Base-by-base conservation (phyloP, 345 rosid genomes). In the Lenwebbia sp. region DNA sequence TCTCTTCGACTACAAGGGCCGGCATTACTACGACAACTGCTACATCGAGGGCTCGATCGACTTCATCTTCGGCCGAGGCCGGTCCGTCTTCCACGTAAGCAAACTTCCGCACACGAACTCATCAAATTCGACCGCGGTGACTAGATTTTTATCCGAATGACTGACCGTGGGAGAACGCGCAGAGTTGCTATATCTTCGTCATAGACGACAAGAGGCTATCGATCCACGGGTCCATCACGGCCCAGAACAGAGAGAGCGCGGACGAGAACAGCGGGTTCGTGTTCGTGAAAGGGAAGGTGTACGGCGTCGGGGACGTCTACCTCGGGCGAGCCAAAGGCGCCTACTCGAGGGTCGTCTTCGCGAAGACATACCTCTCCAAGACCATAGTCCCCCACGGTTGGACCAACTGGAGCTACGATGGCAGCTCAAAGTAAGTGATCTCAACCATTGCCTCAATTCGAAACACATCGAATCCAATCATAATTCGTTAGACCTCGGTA, bases 31-130 rank as follows among this genome's bases (percentile, higher is more conserved):
- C 86, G 90, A 92, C 40, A 87, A 88, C 52, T 96, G 98, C 92
- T 95, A 94, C 90, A 94, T 97, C 56, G 98, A 96, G 86, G 99
- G 99, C 88, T 97, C 96, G 10, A 94, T 97, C 19, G 99, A 97
- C 87, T 97, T 96, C 92, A 96, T 97, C 85, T 97, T 97, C 54
- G 99, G 99, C 86, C 96, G 97, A 2, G 98, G 92, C 88, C 94
- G 96, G 78, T 95, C 98, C 74, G 76, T 94, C 78, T 97, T 92
- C 86, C 86, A 89, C 23, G 98, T 95, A 92, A 84, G 92, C 85
- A 23, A 19, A 7, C 78, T 41, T 21, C n/a, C 10, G 8, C 28
- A 3, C 10, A 1, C 5, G 53, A 41, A 7, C 10, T 47, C 53
- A 37, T 54, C 26, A 15, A 53, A 44, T 4, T 15, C 50, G 8